Evolutionary conservation across 2,329 filamentous ascomycete genomes (phyloP), one percentile per base, ranked within the genome.

Genomic region (Pleoardoris graminearum): DNA sequence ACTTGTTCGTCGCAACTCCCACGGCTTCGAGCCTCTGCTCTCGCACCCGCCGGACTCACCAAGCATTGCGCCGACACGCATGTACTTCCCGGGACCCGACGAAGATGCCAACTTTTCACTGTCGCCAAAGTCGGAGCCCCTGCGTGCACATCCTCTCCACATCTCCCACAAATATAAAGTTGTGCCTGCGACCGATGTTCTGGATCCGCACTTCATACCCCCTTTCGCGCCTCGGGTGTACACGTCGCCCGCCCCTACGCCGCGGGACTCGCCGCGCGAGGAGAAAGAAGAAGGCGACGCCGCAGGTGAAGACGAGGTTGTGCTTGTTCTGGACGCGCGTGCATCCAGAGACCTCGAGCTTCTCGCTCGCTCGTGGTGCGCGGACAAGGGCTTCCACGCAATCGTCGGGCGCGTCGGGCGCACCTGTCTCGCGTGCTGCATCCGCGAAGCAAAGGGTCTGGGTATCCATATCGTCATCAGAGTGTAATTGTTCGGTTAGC

Each of bases 311-410:
- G 66, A 66, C 8, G 66, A 67, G n/a, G 60, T 57, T 3, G 65
- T 77, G 1, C 62, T 77, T 1, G 67, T 79, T 4, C 65, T 80
- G 10, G 77, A 80, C 58, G 77, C 77, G 16, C 76, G 85, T 21
- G 82, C 85, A 33, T 83, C 83, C 50, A 82, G 82, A 1, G 86
- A 83, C 11, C 77, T 88, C 66, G 87, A 91, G 71, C 80, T 91
- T 7, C 74, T 92, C 47, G 86, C 86, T 1, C 78, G 89, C 43
- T 88, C 88, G 1, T 79, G 90, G 59, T 92, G 89, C 67, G 86
- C 88, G 0, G 85, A 89, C 65, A 84, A 82, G 60, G 89, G 89
- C 2, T 86, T 86, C 79, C 88, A 91, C 67, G 88, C 89, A 19
- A 68, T 92, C 16, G 79, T 92, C 57, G 89, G 86, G 55, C 79